phyloP scores from a whole-genome alignment of 2,329 filamentous ascomycete species.

The Periconia sp. region DNA sequence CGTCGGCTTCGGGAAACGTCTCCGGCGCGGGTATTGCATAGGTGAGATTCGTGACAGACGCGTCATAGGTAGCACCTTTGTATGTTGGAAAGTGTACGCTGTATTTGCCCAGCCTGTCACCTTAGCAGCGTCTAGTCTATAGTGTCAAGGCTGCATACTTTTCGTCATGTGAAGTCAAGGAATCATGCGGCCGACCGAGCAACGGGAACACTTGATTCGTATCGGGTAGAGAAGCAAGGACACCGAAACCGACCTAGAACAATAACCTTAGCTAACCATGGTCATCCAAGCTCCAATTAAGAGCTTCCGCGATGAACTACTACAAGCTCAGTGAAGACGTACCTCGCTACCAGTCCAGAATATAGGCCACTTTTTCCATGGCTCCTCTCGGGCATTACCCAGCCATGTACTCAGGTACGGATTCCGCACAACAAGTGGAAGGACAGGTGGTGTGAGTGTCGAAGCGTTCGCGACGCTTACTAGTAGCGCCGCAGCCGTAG shows the following conservation, averaged over 20 bases:
- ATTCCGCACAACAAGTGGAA: constrained; percentile 58
- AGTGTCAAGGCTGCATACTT: constrained; percentile 39
- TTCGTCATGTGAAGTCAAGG: constrained; percentile 51
- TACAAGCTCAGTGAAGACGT: constrained; percentile 9
- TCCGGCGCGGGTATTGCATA: constrained; percentile 62
- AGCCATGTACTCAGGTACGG: constrained; percentile 63
- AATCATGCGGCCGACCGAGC: constrained; percentile 70
- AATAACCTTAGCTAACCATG: background rate
- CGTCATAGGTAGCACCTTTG: constrained; percentile 68
- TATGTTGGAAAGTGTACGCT: constrained; percentile 65
- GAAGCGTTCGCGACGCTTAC: constrained; percentile 55
- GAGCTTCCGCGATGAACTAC: background rate
- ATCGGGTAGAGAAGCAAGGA: constrained; percentile 67
- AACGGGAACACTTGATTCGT: constrained; percentile 68
- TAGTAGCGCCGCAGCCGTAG: constrained; percentile 45
- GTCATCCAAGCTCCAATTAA: background rate
- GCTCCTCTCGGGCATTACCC: constrained; percentile 70
- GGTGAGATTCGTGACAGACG: constrained; percentile 72
- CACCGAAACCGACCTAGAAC: constrained; percentile 63
- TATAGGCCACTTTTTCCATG: constrained; percentile 87
- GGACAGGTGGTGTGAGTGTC: constrained; percentile 59
- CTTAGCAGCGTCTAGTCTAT: background rate
- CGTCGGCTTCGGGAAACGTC: constrained; percentile 37
- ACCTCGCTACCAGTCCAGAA: constrained; percentile 77
- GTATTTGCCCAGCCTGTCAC: constrained; percentile 48